Base-by-base conservation (phyloP, 1,284 basidiomycete genomes). In the Fomitiporia mediterranea region DNA sequence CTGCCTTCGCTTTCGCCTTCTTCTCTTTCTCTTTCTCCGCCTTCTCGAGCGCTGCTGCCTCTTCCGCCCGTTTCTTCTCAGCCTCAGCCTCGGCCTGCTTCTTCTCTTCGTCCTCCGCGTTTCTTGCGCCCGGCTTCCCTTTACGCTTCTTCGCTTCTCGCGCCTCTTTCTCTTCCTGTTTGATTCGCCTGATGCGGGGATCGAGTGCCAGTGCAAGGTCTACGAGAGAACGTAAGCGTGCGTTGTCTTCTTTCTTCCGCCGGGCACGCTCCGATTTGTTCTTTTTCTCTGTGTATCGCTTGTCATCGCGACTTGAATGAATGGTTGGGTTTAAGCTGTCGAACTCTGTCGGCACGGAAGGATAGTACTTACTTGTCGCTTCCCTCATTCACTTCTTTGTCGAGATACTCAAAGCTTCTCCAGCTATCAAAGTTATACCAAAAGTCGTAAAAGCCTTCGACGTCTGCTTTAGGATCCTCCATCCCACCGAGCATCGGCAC, bases 381-480 rank as follows among this genome's bases (percentile, higher is more conserved):
- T 27, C 96, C 96, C 74, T 99, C 96, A 73, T 98, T 98, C 62
- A 94, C 88, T 72, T 99, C 96, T 80, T 99, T 99, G 77, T 99
- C 96, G 65, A 92, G 78, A 79, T 95, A 98, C 75, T 99, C 96
- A 70, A 99, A 99, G 71, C 88, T 92, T 63, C 97, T 79, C 97
- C 97, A 99, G 67, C 89, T 92, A 72, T 98, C 95, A 73, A 99
- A 98, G 81, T 97, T 97, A 81, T 98, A 98, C 91, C 93, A 99
- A 73, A 96, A 98, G 74, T 98, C 90, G 79, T 98, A 99, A 78
- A 99, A 98, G 17, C 76, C 80, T 72, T 98, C 91, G 60, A 98
- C 95, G 58, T 84, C 81, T 58, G 84, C 82, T 72, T 96, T 95
- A 60, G 83, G 70, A 23, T 89, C 84, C 59, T 90, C 81, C 60